phyloP scores from a whole-genome alignment of 768 basidiomycete genomes.

The Cyclocybe aegerita region DNA sequence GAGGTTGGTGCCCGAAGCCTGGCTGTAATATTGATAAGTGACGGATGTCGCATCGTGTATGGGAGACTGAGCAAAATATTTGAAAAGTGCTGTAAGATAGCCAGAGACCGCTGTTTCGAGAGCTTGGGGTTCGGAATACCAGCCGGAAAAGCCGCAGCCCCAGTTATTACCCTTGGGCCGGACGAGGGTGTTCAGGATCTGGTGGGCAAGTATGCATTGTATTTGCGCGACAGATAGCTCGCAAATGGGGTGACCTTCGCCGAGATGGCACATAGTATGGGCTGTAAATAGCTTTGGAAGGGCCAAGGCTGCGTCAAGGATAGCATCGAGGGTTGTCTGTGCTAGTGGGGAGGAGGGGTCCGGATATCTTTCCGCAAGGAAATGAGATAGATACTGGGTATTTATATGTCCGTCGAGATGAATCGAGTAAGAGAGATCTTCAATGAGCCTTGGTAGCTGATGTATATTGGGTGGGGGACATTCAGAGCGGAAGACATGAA shows the following conservation, averaged over 20 bases:
- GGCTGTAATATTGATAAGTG: constrained; percentile 6
- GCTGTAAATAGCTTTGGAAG: constrained; percentile 26
- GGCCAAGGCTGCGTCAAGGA: constrained; percentile 25
- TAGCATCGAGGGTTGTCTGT: constrained; percentile 15
- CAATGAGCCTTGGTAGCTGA: constrained; percentile 24
- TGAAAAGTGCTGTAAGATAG: constrained; percentile 28
- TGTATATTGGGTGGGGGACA: constrained; percentile 10
- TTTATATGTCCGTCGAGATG: constrained; percentile 26
- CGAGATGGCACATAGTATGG: constrained; percentile 21
- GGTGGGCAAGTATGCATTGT: constrained; percentile 28
- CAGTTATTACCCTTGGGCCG: constrained; percentile 25
- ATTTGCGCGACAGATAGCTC: constrained; percentile 20
- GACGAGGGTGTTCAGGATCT: constrained; percentile 27
- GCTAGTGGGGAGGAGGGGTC: constrained; percentile 8
- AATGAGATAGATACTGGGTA: constrained; percentile 19
- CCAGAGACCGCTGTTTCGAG: constrained; percentile 25
- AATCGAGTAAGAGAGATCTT: constrained; percentile 31
- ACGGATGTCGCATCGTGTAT: constrained; percentile 2
- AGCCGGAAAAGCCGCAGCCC: constrained; percentile 30
- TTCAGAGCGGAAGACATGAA: constrained; percentile 15
- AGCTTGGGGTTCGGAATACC: constrained; percentile 29
- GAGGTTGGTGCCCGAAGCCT: not conserved
- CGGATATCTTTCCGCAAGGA: constrained; percentile 15
- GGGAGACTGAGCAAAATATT: constrained; percentile 21
- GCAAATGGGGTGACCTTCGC: constrained; percentile 11